Evolutionary conservation across 1,139 yeast species (phyloP).

Genomic region (Waltiozyma sp.): DNA sequence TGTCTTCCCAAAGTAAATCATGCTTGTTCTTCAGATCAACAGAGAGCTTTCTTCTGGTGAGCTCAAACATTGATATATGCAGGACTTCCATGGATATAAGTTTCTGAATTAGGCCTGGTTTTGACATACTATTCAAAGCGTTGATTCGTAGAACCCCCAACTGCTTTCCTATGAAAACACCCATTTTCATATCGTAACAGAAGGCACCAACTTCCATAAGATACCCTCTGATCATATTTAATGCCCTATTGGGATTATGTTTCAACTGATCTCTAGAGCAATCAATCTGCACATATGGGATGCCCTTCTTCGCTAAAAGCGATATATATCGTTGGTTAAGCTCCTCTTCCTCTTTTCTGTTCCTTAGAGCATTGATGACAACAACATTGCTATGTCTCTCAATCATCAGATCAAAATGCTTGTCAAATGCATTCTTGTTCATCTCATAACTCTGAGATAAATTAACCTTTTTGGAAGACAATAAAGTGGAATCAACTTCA

Average conservation of each 20-base stretch:
- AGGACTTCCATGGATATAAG: slow-evolving; percentile 52
- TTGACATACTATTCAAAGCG: slow-evolving; percentile 55
- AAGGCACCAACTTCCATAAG: slow-evolving; percentile 55
- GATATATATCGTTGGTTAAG: slow-evolving; percentile 26
- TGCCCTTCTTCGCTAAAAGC: slow-evolving; percentile 17
- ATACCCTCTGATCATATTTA: slow-evolving; percentile 31
- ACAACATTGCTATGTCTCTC: slow-evolving; percentile 56
- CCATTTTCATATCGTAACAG: slow-evolving; percentile 40
- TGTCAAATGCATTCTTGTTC: slow-evolving; percentile 51
- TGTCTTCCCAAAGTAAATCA: slow-evolving; percentile 51
- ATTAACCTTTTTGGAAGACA: slow-evolving; percentile 39
- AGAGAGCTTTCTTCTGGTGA: slow-evolving; percentile 27
- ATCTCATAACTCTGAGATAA: slow-evolving; percentile 53
- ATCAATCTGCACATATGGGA: slow-evolving; percentile 24
- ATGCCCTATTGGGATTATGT: slow-evolving; percentile 29
- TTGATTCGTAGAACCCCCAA: slow-evolving; percentile 57
- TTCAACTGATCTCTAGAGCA: slow-evolving; percentile 22
- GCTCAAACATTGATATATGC: slow-evolving; percentile 43
- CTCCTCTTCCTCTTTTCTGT: slow-evolving; percentile 29
- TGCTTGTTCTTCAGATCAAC: slow-evolving; percentile 38
- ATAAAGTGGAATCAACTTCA: slow-evolving; percentile 37
- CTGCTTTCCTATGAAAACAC: slow-evolving; percentile 50
- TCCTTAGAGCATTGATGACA: slow-evolving; percentile 40
- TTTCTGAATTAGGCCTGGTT: slow-evolving; percentile 49
- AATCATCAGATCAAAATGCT: slow-evolving; percentile 49